These are phyloP conservation scores for Cryptomeria japonica DNA, from an alignment of 75 land plant genomes.

Conservation along the genomic window DNA sequence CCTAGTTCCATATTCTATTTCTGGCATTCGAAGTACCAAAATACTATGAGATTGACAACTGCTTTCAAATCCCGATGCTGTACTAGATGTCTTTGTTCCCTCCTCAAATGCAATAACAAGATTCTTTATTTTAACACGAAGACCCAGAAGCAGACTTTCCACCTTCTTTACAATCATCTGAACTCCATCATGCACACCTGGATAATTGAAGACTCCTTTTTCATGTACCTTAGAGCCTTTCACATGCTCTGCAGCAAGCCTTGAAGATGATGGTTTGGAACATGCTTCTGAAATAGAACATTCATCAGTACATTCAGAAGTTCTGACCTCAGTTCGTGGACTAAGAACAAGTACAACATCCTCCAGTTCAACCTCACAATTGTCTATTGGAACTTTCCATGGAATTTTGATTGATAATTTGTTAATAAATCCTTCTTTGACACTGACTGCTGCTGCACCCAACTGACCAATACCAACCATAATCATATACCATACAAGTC, in stretches of 20 bases:
- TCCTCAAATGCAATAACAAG: conserved; percentile 65
- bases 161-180: conserved; percentile 77
- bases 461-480: conserved; percentile 33
- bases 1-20: conserved; percentile 66
- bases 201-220: conserved; percentile 16
- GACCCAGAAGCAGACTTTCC: conserved; percentile 70
- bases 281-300: conserved; percentile 9
- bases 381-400: conserved; percentile 45
- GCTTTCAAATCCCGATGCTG: conserved; percentile 6
- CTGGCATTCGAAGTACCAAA: conserved; percentile 55
- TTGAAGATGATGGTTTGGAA: not conserved
- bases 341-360: conserved; percentile 71
- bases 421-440: conserved; percentile 83
- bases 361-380: conserved; percentile 74
- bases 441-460: conserved; percentile 35
- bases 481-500: not conserved
- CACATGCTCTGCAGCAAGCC: not conserved
- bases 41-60: conserved; percentile 11
- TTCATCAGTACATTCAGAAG: conserved; percentile 6
- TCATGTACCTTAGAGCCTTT: conserved; percentile 12
- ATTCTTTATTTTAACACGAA: conserved; percentile 65
- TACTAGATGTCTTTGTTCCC: conserved; percentile 6
- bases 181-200: conserved; percentile 87
- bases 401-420: conserved; percentile 64
- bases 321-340: conserved; percentile 26